Evolutionary conservation across 306 rosid species (phyloP).

Genomic region (Crataegus laevigata): DNA sequence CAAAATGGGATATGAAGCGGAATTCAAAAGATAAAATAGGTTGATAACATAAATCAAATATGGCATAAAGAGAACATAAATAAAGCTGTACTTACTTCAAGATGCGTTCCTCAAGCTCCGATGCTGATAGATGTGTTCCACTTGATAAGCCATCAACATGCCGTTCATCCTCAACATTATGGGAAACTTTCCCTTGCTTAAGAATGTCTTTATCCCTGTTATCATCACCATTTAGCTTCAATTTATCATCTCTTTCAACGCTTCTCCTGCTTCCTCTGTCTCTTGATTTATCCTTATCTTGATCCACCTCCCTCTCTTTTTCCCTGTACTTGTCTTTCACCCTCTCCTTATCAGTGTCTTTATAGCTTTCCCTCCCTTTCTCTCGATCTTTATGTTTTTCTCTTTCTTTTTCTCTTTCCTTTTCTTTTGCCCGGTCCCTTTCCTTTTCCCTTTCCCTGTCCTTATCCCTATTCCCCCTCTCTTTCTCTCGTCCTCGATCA

Average conservation of each 20-base stretch:
- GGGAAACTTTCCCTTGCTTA: slow-evolving; percentile 36
- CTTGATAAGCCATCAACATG: slow-evolving; percentile 27
- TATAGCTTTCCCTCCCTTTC: slow-evolving; percentile 14
- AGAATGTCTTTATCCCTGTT: slow-evolving; percentile 40
- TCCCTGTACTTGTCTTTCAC: slow-evolving; percentile 44
- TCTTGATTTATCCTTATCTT: slow-evolving; percentile 47
- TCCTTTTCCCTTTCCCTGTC: slow-evolving; percentile 45
- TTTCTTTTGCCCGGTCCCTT: slow-evolving; percentile 7
- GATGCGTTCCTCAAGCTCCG: slow-evolving; percentile 67
- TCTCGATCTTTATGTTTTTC: slow-evolving; percentile 11
- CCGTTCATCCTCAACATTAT: slow-evolving; percentile 24
- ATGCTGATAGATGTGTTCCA: slow-evolving; percentile 24
- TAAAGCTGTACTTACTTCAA: slow-evolving; percentile 39
- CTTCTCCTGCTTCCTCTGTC: slow-evolving; percentile 44
- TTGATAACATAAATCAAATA: neutral
- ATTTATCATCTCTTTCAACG: slow-evolving; percentile 33
- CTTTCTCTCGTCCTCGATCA: slow-evolving; percentile 54
- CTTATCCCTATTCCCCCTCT: slow-evolving; percentile 50
- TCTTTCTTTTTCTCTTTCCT: slow-evolving; percentile 16
- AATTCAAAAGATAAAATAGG: neutral
- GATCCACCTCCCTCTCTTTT: slow-evolving; percentile 40
- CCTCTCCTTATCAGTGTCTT: slow-evolving; percentile 21
- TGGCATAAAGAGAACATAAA: neutral
- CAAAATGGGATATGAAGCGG: neutral
- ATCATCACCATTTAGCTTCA: slow-evolving; percentile 35